Conservation (phyloP, 2,329 filamentous ascomycete species). For the Immersiporthe knoxdaviesiana region DNA sequence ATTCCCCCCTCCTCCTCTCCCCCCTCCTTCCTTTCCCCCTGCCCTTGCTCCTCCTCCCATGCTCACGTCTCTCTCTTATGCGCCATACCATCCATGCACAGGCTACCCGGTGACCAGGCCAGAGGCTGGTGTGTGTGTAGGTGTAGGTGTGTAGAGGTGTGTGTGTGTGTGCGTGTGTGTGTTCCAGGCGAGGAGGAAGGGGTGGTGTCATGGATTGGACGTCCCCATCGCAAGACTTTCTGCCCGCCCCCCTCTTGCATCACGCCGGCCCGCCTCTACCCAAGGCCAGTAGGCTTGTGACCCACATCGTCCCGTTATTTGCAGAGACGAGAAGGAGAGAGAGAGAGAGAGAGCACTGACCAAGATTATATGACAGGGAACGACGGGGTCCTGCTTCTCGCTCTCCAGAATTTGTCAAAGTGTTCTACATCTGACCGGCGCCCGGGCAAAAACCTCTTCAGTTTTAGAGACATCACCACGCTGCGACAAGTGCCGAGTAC, state of each 20-base stretch:
- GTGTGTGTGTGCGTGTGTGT: not conserved
- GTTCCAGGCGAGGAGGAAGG: not conserved
- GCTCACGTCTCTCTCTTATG: not conserved
- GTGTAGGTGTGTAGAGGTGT: not conserved
- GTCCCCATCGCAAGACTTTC: slow-evolving; percentile 9
- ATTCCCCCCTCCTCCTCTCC: too few species aligned
- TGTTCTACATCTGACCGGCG: slow-evolving; percentile 18
- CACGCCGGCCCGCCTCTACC: slow-evolving; percentile 30
- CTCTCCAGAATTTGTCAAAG: slow-evolving; percentile 20
- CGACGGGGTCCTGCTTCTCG: slow-evolving; percentile 13
- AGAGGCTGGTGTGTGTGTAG: not conserved
- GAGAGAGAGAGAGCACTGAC: slow-evolving; percentile 22
- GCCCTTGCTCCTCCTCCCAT: not conserved
- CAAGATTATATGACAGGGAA: slow-evolving; percentile 28
- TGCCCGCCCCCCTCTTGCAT: slow-evolving; percentile 29
- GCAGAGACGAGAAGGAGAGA: slow-evolving; percentile 12
- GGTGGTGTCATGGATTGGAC: slow-evolving; percentile 1
- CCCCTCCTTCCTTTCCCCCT: not conserved
- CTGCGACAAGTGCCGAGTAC: slow-evolving; percentile 19
- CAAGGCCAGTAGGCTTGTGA: slow-evolving; percentile 24
- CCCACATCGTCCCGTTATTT: slow-evolving; percentile 29
- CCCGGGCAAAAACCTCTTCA: slow-evolving; percentile 19
- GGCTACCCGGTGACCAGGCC: not conserved
- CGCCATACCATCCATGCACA: not conserved
- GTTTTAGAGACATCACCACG: slow-evolving; percentile 9